Base-by-base conservation (phyloP, 1,139 yeast genomes). In the Blastobotrys apis region DNA sequence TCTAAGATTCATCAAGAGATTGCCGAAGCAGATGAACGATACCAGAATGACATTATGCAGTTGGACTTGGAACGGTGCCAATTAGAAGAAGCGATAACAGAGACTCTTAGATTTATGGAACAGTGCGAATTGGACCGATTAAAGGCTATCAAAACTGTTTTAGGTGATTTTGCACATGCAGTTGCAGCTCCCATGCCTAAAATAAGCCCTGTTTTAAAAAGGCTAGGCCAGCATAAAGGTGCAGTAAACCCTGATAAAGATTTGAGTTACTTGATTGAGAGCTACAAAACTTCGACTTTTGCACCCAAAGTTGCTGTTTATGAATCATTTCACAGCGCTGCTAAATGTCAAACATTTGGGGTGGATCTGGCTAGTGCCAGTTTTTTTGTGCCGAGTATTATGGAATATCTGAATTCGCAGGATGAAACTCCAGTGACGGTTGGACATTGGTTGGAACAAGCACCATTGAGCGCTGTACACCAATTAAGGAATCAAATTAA, bases 281-380 rank as follows among this genome's bases (percentile, higher is more conserved):
- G 74, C 51, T 76, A 81, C 58, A 72, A 78, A 43, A 82, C 90
- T 0, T 94, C 95, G 0, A 71, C 74, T 33, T 84, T 82, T 60
- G 73, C 76, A 45, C 95, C 95, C 3, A 77, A 71, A 39, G 88
- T 82, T 3, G 71, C 78, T 3, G 69, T 80, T 6, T 86, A 84
- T 59, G 86, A 83, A 56, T 83, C 82, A 55, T 85, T 82, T 62
- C 78, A 77, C 57, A 76, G 58, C 27, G 50, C 51, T 6, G 78
- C 78, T 48, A 70, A 76, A 33, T 73, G 73, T 47, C 95, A 86
- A 63, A 80, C 84, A 1, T 88, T 86, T 70, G 97, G 97, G 4
- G 86, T 84, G 26, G 90, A 81, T 50, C 65, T 79, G 3, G 73
- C 81, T 48, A 76, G 78, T 4, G 86, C 84, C 1, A 90, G 92